Evolutionary conservation across 2,329 filamentous ascomycete species (phyloP), one percentile per base, ranked within the genome.

Genomic region (Sporothrix humicola): DNA sequence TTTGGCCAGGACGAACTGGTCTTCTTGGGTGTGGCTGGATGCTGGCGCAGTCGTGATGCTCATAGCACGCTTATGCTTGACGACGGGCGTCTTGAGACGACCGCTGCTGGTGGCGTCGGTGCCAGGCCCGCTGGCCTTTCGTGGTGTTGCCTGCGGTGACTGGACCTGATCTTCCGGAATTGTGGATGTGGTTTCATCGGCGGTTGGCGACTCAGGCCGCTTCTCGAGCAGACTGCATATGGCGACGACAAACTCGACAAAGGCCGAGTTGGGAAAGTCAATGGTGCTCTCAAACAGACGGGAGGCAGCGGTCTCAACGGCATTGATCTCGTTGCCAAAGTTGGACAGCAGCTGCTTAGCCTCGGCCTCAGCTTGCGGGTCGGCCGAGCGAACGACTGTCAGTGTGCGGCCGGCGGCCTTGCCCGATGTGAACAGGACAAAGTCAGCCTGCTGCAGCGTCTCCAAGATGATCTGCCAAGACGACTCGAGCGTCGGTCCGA

Each of bases 381-480:
- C 88, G 37, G 83, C 79, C 0, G 81, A 83, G 74, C 84, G 84
- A 13, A 81, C 82, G 6, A 84, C 82, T 0, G 87, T 83, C 6
- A 86, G 83, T 1, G 87, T 86, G 72, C 85, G 84, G 0, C 86
- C 87, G 0, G 87, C 83, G 4, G 85, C 80, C 77, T 89, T 89
- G 12, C 86, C 86, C 15, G 87, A 89, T 12, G 89, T 87, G 72
- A 91, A 92, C 37, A 98, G 87, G 3, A 98, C 91, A 75, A 97
- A 90, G 78, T 98, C 96, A 2, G 95, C 95, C 81, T 98, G 93
- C 79, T 98, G 94, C 8, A 99, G 84, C 0, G 95, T 97, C 79
- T 97, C 95, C 1, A 99, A 87, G 17, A 99, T 86, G 73, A 99
- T 98, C 1, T 90, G 91, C 93, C 97, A 99, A 0, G 95, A 93